These are phyloP conservation scores for Przewalskia tangutica DNA, from an alignment of 257 asterid genomes.

Conservation along the genomic window DNA sequence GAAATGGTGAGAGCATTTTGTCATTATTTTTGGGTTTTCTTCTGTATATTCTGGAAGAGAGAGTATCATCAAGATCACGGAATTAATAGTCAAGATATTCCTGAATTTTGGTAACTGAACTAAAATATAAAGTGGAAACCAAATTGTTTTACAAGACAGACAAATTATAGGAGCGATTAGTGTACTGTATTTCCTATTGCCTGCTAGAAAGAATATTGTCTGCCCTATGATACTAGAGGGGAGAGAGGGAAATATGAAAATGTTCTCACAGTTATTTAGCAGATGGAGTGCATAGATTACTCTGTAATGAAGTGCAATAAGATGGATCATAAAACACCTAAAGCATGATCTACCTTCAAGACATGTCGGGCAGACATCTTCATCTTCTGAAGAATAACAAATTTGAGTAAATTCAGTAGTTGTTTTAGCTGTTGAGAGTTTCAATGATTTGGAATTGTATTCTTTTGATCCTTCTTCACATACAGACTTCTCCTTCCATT, in stretches of 20 bases:
- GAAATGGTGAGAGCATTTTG: conserved; percentile 81
- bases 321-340: neutral
- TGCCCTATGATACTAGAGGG: neutral
- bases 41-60: conserved; percentile 59
- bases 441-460: conserved; percentile 38
- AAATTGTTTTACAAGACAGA: neutral
- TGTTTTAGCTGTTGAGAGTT: conserved; percentile 37
- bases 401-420: conserved; percentile 53
- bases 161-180: neutral
- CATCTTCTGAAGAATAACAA: conserved; percentile 67
- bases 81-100: neutral
- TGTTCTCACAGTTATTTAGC: neutral
- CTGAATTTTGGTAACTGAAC: neutral
- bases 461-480: conserved; percentile 53
- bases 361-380: conserved; percentile 96
- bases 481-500: conserved; percentile 42
- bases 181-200: neutral
- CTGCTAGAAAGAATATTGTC: neutral
- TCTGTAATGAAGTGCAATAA: neutral
- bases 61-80: conserved; percentile 7
- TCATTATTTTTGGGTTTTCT: conserved; percentile 77
- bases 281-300: neutral
- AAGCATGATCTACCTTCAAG: conserved; percentile 59
- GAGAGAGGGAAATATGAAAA: neutral
- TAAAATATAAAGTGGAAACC: neutral